Evolutionary conservation across 495 filamentous ascomycete species (phyloP).

Genomic region (Neurospora sublineolata): DNA sequence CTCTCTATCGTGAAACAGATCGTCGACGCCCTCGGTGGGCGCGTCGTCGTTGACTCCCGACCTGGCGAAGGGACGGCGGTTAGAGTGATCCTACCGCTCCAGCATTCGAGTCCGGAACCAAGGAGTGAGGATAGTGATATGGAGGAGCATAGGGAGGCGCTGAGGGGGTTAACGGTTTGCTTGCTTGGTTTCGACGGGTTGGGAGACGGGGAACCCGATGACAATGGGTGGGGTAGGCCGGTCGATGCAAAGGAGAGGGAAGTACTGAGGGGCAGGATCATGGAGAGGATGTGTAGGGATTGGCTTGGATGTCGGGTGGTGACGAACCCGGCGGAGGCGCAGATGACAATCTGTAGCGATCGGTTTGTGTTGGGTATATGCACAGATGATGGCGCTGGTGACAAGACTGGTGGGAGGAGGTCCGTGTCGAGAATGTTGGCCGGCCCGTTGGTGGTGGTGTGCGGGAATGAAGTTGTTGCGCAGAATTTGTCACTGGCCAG

Average conservation of each 20-base stretch:
- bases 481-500: slow-evolving; percentile 2
- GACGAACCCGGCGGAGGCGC: not conserved
- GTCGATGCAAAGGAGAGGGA: not conserved
- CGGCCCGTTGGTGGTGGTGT: slow-evolving; percentile 9
- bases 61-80: slow-evolving; percentile 48
- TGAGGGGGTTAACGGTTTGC: slow-evolving; percentile 24
- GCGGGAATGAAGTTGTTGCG: slow-evolving; percentile 18
- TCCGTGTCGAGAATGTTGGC: not conserved
- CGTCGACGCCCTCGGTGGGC: slow-evolving; percentile 45
- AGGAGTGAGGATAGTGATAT: slow-evolving; percentile 6
- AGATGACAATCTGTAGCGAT: not conserved
- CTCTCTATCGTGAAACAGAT: slow-evolving; percentile 60
- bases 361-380: not conserved
- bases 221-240: not conserved
- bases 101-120: slow-evolving; percentile 1
- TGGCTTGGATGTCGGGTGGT: slow-evolving; percentile 5
- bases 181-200: slow-evolving; percentile 20
- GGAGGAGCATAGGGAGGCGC: slow-evolving; percentile 13
- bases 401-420: not conserved
- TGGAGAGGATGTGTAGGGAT: slow-evolving; percentile 17
- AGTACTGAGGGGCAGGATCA: not conserved
- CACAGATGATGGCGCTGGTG: not conserved
- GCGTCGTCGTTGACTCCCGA: slow-evolving; percentile 47
- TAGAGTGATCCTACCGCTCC: slow-evolving; percentile 38
- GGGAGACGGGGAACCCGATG: not conserved